phyloP scores from a whole-genome alignment of 208 protist genomes.

The Wallacemonas sp. region DNA sequence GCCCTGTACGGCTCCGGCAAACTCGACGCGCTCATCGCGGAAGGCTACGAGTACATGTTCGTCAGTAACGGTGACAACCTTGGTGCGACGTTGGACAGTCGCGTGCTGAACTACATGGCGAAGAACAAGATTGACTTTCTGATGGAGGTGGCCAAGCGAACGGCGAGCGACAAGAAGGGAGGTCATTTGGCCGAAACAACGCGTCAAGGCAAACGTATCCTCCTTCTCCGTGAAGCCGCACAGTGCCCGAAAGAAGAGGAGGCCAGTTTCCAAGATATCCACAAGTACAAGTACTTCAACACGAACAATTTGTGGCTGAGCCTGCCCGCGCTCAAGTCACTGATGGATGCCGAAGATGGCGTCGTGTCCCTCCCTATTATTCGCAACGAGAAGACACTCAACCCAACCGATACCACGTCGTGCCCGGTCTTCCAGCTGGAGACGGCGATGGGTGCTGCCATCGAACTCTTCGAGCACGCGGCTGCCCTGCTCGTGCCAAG shows the following conservation, averaged over 20 bases:
- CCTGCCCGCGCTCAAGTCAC: conserved; percentile 81
- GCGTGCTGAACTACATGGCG: conserved; percentile 90
- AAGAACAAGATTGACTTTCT: conserved; percentile 80
- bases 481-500: conserved; percentile 94
- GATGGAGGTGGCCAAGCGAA: conserved; percentile 91
- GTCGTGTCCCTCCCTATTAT: conserved; percentile 81
- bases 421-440: conserved; percentile 85
- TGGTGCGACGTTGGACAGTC: conserved; percentile 87
- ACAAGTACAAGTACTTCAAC: conserved; percentile 99
- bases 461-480: conserved; percentile 87
- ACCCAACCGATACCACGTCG: conserved; percentile 63
- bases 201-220: conserved; percentile 12
- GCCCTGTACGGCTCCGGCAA: conserved; percentile 92
- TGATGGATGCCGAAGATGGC: conserved; percentile 61
- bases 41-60: conserved; percentile 97
- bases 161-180: conserved; percentile 92
- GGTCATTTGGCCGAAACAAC: conserved; percentile 76
- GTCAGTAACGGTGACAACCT: conserved; percentile 99
- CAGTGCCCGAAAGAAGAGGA: conserved; percentile 90
- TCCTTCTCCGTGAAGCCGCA: conserved; percentile 90
- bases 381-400: conserved; percentile 84
- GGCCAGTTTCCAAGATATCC: conserved; percentile 96
- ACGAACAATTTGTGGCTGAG: conserved; percentile 99
- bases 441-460: conserved; percentile 95
- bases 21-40: conserved; percentile 70